phyloP scores from a whole-genome alignment of 306 rosid species.

The Malus domestica region DNA sequence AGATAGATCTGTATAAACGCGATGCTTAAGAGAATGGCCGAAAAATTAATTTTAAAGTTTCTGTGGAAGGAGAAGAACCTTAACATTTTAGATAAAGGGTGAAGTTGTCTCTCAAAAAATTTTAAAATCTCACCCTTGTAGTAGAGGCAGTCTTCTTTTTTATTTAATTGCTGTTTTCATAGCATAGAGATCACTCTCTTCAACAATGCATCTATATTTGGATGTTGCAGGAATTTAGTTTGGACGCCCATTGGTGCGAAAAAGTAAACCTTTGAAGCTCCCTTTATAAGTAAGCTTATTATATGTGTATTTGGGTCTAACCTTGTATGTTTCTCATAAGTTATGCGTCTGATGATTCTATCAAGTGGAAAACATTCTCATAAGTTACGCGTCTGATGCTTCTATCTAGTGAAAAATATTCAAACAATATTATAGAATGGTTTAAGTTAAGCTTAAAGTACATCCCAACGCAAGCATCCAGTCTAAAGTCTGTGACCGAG shows the following conservation, averaged over 20 bases:
- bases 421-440: background rate
- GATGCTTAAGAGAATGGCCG: background rate
- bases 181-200: slow-evolving; percentile 43
- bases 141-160: background rate
- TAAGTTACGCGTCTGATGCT: background rate
- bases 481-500: background rate
- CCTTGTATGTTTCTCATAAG: slow-evolving; percentile 19
- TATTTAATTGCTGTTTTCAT: slow-evolving; percentile 22
- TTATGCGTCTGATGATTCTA: background rate
- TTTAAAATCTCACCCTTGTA: slow-evolving; percentile 9
- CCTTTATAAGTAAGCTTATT: slow-evolving; percentile 50
- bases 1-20: background rate
- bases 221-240: slow-evolving; percentile 61
- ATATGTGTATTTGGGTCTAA: slow-evolving; percentile 29
- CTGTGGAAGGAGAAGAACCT: background rate
- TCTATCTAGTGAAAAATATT: background rate
- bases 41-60: background rate
- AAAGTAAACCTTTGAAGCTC: slow-evolving; percentile 64
- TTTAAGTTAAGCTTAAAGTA: background rate
- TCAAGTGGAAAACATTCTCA: background rate
- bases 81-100: background rate
- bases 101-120: background rate
- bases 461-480: background rate
- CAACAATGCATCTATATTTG: slow-evolving; percentile 63
- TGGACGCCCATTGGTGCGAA: slow-evolving; percentile 46